Percentiles rank a stretch among this genome's conserved stretches.
These are phyloP conservation scores for Sugiyamaella castrensis DNA, from an alignment of 1,139 yeast genomes.

Conservation along the genomic window DNA sequence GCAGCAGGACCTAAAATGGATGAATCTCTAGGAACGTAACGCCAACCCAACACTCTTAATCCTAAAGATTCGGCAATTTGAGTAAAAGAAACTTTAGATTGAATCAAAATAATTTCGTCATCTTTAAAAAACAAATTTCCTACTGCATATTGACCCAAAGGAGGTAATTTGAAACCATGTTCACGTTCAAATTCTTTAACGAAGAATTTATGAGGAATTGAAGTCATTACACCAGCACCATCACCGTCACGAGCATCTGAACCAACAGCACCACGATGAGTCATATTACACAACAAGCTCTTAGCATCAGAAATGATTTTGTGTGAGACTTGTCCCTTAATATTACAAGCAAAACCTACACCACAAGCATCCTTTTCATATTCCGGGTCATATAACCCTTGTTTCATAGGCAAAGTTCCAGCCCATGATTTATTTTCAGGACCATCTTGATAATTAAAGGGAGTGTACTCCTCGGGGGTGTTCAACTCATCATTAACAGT, in stretches of 20 bases:
- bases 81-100: conserved; percentile 75
- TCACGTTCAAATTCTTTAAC: conserved; percentile 67
- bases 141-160: conserved; percentile 84
- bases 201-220: conserved; percentile 87
- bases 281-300: conserved; percentile 89
- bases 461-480: conserved; percentile 31
- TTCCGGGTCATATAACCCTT: conserved; percentile 92
- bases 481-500: conserved; percentile 21
- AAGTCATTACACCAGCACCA: conserved; percentile 96
- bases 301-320: conserved; percentile 88
- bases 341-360: conserved; percentile 95
- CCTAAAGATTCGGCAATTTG: conserved; percentile 73
- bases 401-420: conserved; percentile 74
- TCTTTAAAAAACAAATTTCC: conserved; percentile 92
- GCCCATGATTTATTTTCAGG: conserved; percentile 91
- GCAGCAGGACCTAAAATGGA: conserved; percentile 94
- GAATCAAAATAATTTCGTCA: conserved; percentile 60
- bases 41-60: conserved; percentile 87
- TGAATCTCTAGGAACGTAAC: conserved; percentile 93
- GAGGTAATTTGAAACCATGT: conserved; percentile 61
- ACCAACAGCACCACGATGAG: conserved; percentile 97
- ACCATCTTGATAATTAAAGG: conserved; percentile 67
- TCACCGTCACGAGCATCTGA: conserved; percentile 97
- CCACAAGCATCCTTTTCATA: conserved; percentile 97
- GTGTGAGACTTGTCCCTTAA: conserved; percentile 84